These are phyloP conservation scores for Candida multigemmis DNA, from an alignment of 805 yeast species.

Conservation along the genomic window DNA sequence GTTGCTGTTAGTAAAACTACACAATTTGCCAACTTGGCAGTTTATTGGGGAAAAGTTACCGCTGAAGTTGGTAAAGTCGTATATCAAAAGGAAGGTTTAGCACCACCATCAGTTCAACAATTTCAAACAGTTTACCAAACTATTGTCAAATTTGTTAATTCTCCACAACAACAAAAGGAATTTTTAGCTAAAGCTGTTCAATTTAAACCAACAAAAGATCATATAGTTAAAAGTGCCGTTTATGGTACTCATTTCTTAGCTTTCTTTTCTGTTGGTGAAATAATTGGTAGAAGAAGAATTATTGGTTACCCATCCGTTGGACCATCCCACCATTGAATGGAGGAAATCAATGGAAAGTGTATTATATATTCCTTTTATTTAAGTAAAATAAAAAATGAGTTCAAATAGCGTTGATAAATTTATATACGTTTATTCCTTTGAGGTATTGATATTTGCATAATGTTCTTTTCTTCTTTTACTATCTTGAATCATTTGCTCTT, in stretches of 20 bases:
- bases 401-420: background rate
- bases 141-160: slow-evolving; percentile 25
- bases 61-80: slow-evolving; percentile 66
- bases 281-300: slow-evolving; percentile 89
- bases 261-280: slow-evolving; percentile 89
- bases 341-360: background rate
- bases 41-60: slow-evolving; percentile 74
- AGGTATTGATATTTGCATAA: too few species aligned
- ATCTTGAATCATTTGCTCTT: slow-evolving; percentile 65
- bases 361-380: background rate
- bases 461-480: slow-evolving; percentile 55
- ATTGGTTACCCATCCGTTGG: slow-evolving; percentile 76
- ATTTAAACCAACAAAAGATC: slow-evolving; percentile 43
- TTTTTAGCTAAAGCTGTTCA: slow-evolving; percentile 37
- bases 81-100: slow-evolving; percentile 84
- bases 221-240: slow-evolving; percentile 58
- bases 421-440: slow-evolving; percentile 1
- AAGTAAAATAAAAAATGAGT: slow-evolving; percentile 1
- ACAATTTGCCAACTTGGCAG: slow-evolving; percentile 40
- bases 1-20: slow-evolving; percentile 25
- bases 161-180: slow-evolving; percentile 50
- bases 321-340: slow-evolving; percentile 32
- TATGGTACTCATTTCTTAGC: slow-evolving; percentile 81
- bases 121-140: slow-evolving; percentile 64
- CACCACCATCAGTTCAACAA: slow-evolving; percentile 78